Conservation (phyloP, 1,139 yeast genomes). For the Candida sojae region DNA sequence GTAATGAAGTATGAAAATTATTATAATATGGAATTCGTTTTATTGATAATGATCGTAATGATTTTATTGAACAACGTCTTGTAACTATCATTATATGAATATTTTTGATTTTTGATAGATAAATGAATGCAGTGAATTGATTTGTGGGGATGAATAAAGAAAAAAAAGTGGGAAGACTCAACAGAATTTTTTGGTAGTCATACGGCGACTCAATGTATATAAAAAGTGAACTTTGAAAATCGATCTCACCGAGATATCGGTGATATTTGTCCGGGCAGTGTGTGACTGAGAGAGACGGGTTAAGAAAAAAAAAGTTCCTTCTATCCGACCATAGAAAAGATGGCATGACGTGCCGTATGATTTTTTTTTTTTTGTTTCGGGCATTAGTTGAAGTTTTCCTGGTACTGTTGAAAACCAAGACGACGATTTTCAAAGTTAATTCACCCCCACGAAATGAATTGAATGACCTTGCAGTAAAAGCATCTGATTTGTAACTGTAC, state of each 20-base stretch:
- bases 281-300: not conserved
- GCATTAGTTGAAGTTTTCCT: too few relatives aligned
- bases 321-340: not conserved
- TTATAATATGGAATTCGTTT: not conserved
- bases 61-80: constrained; percentile 1
- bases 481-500: too few relatives aligned
- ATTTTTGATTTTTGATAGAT: not conserved
- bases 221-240: not conserved
- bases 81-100: constrained; percentile 3
- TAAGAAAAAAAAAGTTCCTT: not conserved
- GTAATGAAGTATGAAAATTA: constrained; percentile 4
- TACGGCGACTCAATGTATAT: constrained; percentile 1
- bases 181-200: not conserved
- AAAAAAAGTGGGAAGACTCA: not conserved
- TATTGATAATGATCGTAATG: not conserved
- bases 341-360: not conserved
- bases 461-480: not conserved
- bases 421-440: too few relatives aligned
- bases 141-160: not conserved
- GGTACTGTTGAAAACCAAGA: too few relatives aligned
- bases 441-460: too few relatives aligned
- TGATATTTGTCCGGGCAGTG: not conserved
- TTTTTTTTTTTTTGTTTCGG: not conserved
- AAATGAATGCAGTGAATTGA: not conserved
- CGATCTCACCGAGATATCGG: not conserved